These are phyloP conservation scores for Xylona heveae DNA, from an alignment of 495 filamentous ascomycete genomes.

Conservation along the genomic window DNA sequence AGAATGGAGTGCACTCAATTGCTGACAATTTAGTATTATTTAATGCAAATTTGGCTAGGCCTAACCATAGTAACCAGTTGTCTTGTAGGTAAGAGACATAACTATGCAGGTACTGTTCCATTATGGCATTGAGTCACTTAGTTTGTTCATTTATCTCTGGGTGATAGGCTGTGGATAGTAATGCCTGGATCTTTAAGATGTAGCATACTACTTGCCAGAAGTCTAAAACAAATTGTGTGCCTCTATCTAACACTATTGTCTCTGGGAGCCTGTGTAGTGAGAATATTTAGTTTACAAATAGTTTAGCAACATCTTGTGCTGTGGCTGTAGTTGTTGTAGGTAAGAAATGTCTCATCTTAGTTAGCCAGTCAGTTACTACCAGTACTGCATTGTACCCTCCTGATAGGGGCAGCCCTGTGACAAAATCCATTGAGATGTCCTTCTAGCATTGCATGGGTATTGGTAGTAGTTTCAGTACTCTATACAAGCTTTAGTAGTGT, in stretches of 20 bases:
- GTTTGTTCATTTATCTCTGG: constrained; percentile 4
- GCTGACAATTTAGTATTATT: constrained; percentile 3
- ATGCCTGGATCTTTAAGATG: constrained; percentile 1
- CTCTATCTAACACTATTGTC: constrained; percentile 3
- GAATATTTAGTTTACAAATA: constrained; percentile 2
- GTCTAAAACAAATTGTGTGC: background rate
- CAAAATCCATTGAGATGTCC: constrained; percentile 11
- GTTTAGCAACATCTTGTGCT: background rate
- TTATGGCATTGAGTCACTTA: constrained; percentile 1
- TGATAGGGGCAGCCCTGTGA: constrained; percentile 5
- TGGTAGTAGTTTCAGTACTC: too few relatives aligned
- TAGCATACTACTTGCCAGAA: constrained; percentile 1
- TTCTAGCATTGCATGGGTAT: constrained; percentile 5
- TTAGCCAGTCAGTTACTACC: constrained; percentile 4
- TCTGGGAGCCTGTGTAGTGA: background rate
- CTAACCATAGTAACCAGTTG: constrained; percentile 1
- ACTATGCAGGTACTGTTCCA: constrained; percentile 2
- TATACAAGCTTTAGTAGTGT: too few relatives aligned
- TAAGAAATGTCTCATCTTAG: constrained; percentile 4
- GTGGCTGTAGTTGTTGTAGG: background rate
- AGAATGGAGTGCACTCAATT: constrained; percentile 10
- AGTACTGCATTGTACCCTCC: constrained; percentile 2
- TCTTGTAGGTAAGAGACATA: constrained; percentile 2
- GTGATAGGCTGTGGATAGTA: constrained; percentile 4
- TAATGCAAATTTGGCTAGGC: constrained; percentile 2